These are phyloP conservation scores for Gossypium gossypioides DNA, from an alignment of 441 rosid species.

Conservation along the genomic window DNA sequence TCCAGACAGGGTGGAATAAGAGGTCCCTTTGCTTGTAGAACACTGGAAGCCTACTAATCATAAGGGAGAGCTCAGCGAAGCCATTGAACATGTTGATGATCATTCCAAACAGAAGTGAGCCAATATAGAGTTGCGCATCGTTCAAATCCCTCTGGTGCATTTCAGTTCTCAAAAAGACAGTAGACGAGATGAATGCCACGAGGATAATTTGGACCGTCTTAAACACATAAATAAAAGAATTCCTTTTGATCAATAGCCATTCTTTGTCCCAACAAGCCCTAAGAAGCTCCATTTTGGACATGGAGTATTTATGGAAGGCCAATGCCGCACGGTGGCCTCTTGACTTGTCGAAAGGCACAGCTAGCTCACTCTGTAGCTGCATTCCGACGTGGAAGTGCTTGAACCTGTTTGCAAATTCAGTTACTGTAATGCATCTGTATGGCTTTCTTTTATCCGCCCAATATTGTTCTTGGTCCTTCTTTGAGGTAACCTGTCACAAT, in stretches of 20 bases:
- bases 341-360: slow-evolving; percentile 47
- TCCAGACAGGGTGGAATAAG: slow-evolving; percentile 69
- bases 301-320: slow-evolving; percentile 46
- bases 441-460: slow-evolving; percentile 53
- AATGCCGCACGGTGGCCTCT: slow-evolving; percentile 62
- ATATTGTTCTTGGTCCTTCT: slow-evolving; percentile 83
- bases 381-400: slow-evolving; percentile 61
- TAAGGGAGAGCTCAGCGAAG: slow-evolving; percentile 52
- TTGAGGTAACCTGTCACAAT: slow-evolving; percentile 60
- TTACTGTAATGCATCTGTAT: slow-evolving; percentile 47
- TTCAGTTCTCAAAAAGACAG: slow-evolving; percentile 50
- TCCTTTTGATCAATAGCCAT: slow-evolving; percentile 63
- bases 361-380: slow-evolving; percentile 43
- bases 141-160: slow-evolving; percentile 35
- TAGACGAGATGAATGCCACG: slow-evolving; percentile 49
- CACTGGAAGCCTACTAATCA: slow-evolving; percentile 66
- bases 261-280: slow-evolving; percentile 74
- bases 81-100: slow-evolving; percentile 76
- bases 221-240: slow-evolving; percentile 51
- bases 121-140: slow-evolving; percentile 47
- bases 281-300: slow-evolving; percentile 47
- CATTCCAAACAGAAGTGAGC: slow-evolving; percentile 55
- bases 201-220: slow-evolving; percentile 60
- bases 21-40: slow-evolving; percentile 91
- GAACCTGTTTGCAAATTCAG: slow-evolving; percentile 49